A percentile compares a stretch with the other conserved stretches of the same genome.
Conservation (phyloP, 2,329 filamentous ascomycete genomes). For the Cercospora sojina region DNA sequence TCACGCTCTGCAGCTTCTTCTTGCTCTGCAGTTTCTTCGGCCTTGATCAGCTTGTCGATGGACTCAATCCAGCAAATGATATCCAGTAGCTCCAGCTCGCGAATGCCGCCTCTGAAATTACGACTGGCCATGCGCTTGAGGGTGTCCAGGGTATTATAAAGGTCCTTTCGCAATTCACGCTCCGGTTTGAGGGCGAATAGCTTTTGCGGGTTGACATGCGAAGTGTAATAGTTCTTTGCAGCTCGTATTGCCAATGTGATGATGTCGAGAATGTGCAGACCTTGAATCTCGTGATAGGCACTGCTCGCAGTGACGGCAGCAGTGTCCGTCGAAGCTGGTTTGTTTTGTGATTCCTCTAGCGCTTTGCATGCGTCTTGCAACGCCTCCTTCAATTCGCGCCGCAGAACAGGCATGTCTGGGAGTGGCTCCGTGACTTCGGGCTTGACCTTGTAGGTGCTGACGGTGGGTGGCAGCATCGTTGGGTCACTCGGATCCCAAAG, state of each 20-base stretch:
- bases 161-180: slow-evolving; percentile 76
- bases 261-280: slow-evolving; percentile 86
- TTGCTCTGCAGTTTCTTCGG: slow-evolving; percentile 75
- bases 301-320: slow-evolving; percentile 46
- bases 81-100: slow-evolving; percentile 70
- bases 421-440: slow-evolving; percentile 79
- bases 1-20: slow-evolving; percentile 69
- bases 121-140: slow-evolving; percentile 87
- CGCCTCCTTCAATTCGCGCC: slow-evolving; percentile 65
- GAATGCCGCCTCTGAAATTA: slow-evolving; percentile 80
- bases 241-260: slow-evolving; percentile 93
- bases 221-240: slow-evolving; percentile 93
- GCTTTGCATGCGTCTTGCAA: slow-evolving; percentile 69
- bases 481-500: slow-evolving; percentile 60
- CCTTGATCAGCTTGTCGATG: slow-evolving; percentile 72
- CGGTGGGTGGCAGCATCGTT: slow-evolving; percentile 90
- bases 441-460: slow-evolving; percentile 89
- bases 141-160: slow-evolving; percentile 84
- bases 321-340: slow-evolving; percentile 22
- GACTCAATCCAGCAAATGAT: slow-evolving; percentile 78
- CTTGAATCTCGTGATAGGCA: slow-evolving; percentile 83
- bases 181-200: slow-evolving; percentile 86
- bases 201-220: slow-evolving; percentile 82
- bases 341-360: slow-evolving; percentile 57
- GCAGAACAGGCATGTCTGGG: slow-evolving; percentile 77